A percentile compares a stretch with the other conserved stretches of the same genome.
phyloP scores from a whole-genome alignment of 805 yeast species.

The Wickerhamiella lipophila region DNA sequence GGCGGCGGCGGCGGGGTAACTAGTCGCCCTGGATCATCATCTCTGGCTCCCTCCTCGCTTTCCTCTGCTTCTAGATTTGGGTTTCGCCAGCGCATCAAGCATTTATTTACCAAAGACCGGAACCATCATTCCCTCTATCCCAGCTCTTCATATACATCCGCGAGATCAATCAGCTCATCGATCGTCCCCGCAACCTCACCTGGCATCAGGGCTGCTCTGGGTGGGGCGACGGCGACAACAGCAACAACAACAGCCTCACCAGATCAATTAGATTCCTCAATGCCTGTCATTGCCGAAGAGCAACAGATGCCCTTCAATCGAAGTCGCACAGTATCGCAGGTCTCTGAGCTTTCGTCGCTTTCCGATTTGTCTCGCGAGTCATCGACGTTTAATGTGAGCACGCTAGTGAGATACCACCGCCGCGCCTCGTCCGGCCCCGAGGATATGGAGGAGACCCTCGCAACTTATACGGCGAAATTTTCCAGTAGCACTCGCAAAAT shows the following conservation, averaged over 20 bases:
- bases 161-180: neutral
- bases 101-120: neutral
- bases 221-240: no score
- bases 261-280: conserved; percentile 1
- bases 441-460: neutral
- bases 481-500: neutral
- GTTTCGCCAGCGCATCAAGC: neutral
- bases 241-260: neutral
- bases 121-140: neutral
- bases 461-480: neutral
- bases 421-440: neutral
- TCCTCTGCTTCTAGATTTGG: neutral
- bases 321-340: conserved; percentile 2
- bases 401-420: conserved; percentile 3
- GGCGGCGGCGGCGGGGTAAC: neutral
- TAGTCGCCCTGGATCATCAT: neutral
- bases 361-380: conserved; percentile 6
- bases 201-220: neutral
- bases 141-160: neutral
- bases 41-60: neutral
- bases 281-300: conserved; percentile 9
- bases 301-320: conserved; percentile 1
- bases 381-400: conserved; percentile 2
- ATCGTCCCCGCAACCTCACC: neutral
- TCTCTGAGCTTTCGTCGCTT: conserved; percentile 7